A percentile compares a stretch with the other conserved stretches of the same genome.
Evolutionary conservation across 2,329 filamentous ascomycete species (phyloP).

Genomic region (Apiospora malaysiana): DNA sequence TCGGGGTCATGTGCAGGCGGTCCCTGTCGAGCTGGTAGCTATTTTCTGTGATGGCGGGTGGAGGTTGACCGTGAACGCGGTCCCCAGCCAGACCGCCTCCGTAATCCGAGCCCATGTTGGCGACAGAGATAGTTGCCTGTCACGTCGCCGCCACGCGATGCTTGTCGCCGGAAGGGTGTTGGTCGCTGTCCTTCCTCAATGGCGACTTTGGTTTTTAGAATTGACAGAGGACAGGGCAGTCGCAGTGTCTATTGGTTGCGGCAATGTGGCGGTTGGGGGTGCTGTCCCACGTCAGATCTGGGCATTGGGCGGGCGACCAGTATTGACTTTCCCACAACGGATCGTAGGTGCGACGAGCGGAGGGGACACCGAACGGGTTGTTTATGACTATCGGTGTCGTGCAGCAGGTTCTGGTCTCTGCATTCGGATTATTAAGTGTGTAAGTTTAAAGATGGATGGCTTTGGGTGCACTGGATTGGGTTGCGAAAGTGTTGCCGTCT

Average conservation of each 20-base stretch:
- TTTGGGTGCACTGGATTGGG: conserved; percentile 13
- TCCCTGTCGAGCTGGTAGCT: conserved; percentile 40
- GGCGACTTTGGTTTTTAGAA: not conserved
- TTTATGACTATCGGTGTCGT: conserved; percentile 13
- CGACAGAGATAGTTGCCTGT: conserved; percentile 4
- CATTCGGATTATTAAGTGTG: conserved; percentile 19
- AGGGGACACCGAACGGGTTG: conserved; percentile 9
- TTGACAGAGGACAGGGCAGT: conserved; percentile 14
- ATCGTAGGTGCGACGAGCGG: conserved; percentile 14
- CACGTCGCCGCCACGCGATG: conserved; percentile 20
- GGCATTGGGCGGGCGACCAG: conserved; percentile 26
- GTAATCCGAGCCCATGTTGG: conserved; percentile 41
- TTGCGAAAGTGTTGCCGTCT: conserved; percentile 7
- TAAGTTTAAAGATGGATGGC: conserved; percentile 11
- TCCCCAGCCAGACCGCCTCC: conserved; percentile 42
- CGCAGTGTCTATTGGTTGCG: conserved; percentile 23
- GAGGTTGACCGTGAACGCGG: conserved; percentile 39
- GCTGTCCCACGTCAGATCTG: conserved; percentile 28
- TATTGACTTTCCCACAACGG: conserved; percentile 12
- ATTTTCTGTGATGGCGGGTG: conserved; percentile 34
- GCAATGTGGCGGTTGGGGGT: conserved; percentile 23
- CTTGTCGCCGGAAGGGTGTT: conserved; percentile 5
- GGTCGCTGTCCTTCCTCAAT: conserved; percentile 15
- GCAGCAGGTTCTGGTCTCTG: conserved; percentile 19
- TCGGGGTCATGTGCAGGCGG: conserved; percentile 41